A percentile compares a stretch with the other conserved stretches of the same genome.
Conservation (phyloP, 1,139 yeast species). For the Hyphopichia pseudoburtonii region DNA sequence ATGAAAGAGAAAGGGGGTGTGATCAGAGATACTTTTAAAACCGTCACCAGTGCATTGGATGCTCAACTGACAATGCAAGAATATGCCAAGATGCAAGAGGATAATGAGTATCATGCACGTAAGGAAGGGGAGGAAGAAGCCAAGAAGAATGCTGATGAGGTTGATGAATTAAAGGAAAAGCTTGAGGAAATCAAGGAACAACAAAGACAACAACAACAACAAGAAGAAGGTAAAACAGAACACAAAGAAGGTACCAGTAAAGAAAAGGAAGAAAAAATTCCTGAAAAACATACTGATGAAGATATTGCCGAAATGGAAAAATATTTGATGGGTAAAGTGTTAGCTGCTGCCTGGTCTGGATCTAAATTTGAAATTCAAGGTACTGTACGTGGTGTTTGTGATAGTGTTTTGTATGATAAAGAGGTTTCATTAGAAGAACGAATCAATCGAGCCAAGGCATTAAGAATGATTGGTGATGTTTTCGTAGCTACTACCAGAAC, state of each 20-base stretch:
- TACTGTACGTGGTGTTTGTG: conserved; percentile 87
- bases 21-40: conserved; percentile 80
- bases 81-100: conserved; percentile 67
- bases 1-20: conserved; percentile 87
- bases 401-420: conserved; percentile 66
- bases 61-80: conserved; percentile 90
- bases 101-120: conserved; percentile 48
- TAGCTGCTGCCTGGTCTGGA: conserved; percentile 97
- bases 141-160: conserved; percentile 11
- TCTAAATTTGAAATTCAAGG: conserved; percentile 86
- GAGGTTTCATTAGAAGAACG: conserved; percentile 55
- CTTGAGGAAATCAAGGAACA: conserved; percentile 5
- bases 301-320: conserved; percentile 86
- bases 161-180: conserved; percentile 8
- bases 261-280: conserved; percentile 19
- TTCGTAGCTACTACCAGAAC: conserved; percentile 69
- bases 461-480: conserved; percentile 71
- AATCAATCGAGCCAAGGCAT: conserved; percentile 76
- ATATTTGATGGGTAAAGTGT: conserved; percentile 80
- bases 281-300: conserved; percentile 68
- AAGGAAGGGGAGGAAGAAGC: conserved; percentile 35
- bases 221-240: conserved; percentile 1
- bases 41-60: conserved; percentile 83
- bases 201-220: conserved; percentile 1
- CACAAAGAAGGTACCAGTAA: conserved; percentile 9